phyloP scores from a whole-genome alignment of 164 flowering plant genomes.

The Umbellularia californica region DNA sequence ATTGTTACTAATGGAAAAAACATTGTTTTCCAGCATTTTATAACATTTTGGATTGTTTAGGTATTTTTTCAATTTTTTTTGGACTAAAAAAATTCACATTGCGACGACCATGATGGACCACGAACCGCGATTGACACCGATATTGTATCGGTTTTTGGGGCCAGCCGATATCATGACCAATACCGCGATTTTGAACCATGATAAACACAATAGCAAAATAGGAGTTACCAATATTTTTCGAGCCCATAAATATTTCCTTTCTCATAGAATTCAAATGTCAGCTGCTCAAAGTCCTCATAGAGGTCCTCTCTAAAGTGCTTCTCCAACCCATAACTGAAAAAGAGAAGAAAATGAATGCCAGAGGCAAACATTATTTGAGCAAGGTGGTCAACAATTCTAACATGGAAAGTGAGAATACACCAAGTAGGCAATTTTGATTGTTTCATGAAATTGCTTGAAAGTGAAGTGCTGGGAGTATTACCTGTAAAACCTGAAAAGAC shows the following conservation, averaged over 20 bases:
- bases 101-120: background rate
- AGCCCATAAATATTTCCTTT: constrained; percentile 90
- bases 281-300: constrained; percentile 78
- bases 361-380: background rate
- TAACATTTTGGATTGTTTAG: too few species aligned
- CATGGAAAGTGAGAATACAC: background rate
- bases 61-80: too few species aligned
- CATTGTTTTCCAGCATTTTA: too few species aligned
- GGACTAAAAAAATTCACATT: background rate
- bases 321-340: constrained; percentile 88
- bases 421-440: background rate
- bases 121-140: too few species aligned
- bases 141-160: too few species aligned
- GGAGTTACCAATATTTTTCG: constrained; percentile 86
- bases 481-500: constrained; percentile 98
- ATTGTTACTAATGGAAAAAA: too few species aligned
- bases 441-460: background rate
- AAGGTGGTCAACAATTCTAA: background rate
- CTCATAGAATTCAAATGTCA: constrained; percentile 73
- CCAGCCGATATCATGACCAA: too few species aligned
- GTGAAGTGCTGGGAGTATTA: constrained; percentile 18
- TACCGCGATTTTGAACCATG: background rate
- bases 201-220: background rate
- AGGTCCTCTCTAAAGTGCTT: constrained; percentile 76
- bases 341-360: background rate